Conservation (phyloP, 2,329 filamentous ascomycete species). For the Alternaria gaisen region DNA sequence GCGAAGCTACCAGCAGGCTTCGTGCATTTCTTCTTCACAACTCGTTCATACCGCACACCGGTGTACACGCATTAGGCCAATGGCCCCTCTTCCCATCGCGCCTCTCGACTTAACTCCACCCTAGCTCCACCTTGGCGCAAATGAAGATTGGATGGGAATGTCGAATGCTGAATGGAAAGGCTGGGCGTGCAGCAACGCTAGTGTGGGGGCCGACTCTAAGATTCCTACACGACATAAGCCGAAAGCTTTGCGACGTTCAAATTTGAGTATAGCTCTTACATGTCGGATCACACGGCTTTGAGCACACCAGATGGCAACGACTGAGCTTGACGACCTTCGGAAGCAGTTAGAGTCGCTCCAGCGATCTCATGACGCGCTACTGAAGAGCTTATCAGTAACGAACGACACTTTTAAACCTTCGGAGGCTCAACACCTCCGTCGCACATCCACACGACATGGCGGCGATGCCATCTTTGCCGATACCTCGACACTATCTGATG, state of each 20-base stretch:
- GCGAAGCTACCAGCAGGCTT: conserved; percentile 9
- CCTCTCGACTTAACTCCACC: conserved; percentile 14
- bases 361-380: conserved; percentile 41
- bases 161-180: conserved; percentile 20
- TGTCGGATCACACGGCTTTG: neutral
- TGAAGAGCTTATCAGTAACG: conserved; percentile 41
- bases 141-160: conserved; percentile 26
- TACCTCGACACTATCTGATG: conserved; percentile 46
- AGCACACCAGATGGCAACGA: conserved; percentile 34
- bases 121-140: conserved; percentile 25
- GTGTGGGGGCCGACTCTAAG: conserved; percentile 25
- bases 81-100: conserved; percentile 8
- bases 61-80: conserved; percentile 9
- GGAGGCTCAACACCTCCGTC: conserved; percentile 33
- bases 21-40: conserved; percentile 13
- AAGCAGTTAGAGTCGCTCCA: conserved; percentile 46
- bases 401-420: conserved; percentile 39
- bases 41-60: conserved; percentile 9
- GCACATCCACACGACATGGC: conserved; percentile 33
- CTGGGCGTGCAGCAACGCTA: conserved; percentile 31
- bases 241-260: neutral
- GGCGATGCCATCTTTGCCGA: conserved; percentile 43
- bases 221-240: conserved; percentile 14
- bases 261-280: neutral
- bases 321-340: conserved; percentile 43